Conservation (phyloP, 805 yeast species). For the Candida pseudofarinosa region DNA sequence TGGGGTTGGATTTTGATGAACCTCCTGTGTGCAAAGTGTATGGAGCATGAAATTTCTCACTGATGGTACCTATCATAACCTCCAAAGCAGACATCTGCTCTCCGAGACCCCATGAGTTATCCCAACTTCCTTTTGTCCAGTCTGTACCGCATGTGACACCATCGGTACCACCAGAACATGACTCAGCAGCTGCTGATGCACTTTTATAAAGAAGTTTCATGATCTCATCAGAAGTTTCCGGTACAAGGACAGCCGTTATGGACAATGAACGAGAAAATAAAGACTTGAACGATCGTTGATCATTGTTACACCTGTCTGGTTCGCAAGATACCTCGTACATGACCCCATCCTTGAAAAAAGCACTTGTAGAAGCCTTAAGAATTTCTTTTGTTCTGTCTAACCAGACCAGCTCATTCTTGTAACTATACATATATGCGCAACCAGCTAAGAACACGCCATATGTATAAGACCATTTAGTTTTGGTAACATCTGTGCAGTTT, state of each 20-base stretch:
- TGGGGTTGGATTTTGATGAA: constrained; percentile 27
- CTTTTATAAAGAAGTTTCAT: constrained; percentile 40
- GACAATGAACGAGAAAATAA: constrained; percentile 63
- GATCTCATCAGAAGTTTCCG: constrained; percentile 43
- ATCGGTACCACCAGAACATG: constrained; percentile 83
- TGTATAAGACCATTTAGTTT: constrained; percentile 63
- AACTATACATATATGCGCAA: constrained; percentile 63
- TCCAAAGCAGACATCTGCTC: constrained; percentile 82
- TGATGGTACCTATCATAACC: constrained; percentile 41
- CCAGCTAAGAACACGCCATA: constrained; percentile 68
- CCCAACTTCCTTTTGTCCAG: constrained; percentile 64
- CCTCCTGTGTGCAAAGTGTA: constrained; percentile 35
- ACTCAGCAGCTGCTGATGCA: constrained; percentile 68
- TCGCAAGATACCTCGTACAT: constrained; percentile 61
- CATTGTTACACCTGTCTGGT: constrained; percentile 54
- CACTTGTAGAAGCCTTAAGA: constrained; percentile 29
- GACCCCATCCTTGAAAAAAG: constrained; percentile 42
- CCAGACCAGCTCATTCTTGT: constrained; percentile 49
- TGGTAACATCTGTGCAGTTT: constrained; percentile 48
- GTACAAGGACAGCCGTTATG: constrained; percentile 51
- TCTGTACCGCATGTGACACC: constrained; percentile 80
- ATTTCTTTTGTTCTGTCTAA: constrained; percentile 31
- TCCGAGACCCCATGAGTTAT: constrained; percentile 70
- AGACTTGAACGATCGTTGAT: constrained; percentile 75
- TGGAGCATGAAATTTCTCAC: constrained; percentile 24